These are phyloP conservation scores for Ploettnerulaceae sp. DNA, from an alignment of 2,329 filamentous ascomycete species.

Conservation along the genomic window DNA sequence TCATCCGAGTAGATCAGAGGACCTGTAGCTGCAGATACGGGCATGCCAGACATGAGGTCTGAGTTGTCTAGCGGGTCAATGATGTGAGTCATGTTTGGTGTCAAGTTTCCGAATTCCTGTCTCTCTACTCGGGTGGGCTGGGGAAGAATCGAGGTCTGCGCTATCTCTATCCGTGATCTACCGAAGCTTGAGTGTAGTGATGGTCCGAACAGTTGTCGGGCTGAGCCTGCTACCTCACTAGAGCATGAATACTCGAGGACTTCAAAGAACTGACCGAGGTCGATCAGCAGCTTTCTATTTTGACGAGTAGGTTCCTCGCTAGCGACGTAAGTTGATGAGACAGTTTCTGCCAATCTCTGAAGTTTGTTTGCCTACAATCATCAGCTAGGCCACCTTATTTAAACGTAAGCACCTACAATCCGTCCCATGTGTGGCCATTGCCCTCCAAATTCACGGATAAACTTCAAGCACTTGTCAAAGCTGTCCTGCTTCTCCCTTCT, in stretches of 20 bases:
- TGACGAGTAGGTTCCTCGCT: slow-evolving; percentile 26
- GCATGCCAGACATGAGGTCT: background rate
- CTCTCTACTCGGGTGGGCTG: slow-evolving; percentile 39
- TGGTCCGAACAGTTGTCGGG: slow-evolving; percentile 39
- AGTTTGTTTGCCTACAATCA: slow-evolving; percentile 38
- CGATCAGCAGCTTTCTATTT: slow-evolving; percentile 39
- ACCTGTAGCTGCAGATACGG: background rate
- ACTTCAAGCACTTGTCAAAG: slow-evolving; percentile 42
- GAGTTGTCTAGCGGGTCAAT: background rate
- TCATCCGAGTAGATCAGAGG: slow-evolving; percentile 35
- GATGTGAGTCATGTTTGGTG: slow-evolving; percentile 23
- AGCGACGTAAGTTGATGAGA: slow-evolving; percentile 40
- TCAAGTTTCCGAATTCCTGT: slow-evolving; percentile 25
- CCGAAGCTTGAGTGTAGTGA: slow-evolving; percentile 34
- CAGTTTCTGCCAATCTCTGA: slow-evolving; percentile 39
- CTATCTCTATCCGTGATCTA: slow-evolving; percentile 35
- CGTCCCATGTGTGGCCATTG: slow-evolving; percentile 43
- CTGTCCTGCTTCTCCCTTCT: slow-evolving; percentile 40
- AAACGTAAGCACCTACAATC: slow-evolving; percentile 33
- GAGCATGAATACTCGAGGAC: slow-evolving; percentile 44
- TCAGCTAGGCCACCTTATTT: background rate
- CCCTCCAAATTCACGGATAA: slow-evolving; percentile 38
- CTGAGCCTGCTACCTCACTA: slow-evolving; percentile 35
- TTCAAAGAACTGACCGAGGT: slow-evolving; percentile 45
- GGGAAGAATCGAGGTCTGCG: slow-evolving; percentile 40